Evolutionary conservation across 768 basidiomycete species (phyloP), one percentile per base, ranked within the genome.

Genomic region (Leccinum uliginosum): DNA sequence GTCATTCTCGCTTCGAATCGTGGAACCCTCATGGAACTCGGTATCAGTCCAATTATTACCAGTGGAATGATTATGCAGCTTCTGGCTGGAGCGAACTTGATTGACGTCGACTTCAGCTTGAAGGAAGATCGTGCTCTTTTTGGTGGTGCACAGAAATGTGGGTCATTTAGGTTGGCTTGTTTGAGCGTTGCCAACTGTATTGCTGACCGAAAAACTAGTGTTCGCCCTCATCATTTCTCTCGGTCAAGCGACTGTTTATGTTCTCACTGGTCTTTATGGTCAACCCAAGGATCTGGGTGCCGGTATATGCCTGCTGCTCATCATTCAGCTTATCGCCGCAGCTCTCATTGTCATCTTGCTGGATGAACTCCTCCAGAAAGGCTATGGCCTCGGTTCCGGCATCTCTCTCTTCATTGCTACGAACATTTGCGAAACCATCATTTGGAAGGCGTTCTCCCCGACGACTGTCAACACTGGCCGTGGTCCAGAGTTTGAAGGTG

Each of bases 31-130:
- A 99, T 99, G 97, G 97, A 99, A 75, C 85, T 99, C 59, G 96
- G 97, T 58, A 98, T 98, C 66, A 95, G 87, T 27, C 97, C 97
- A 40, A 97, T 98, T 69, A 85, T 98, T 71, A 99, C 97, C 10
- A 91, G 89, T 51, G 97, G 97, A 67, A 98, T 98, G 96, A 99
- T 98, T 74, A 98, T 99, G 92, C 97, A 99, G 75, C 87, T 99
- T 45, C 82, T 99, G 59, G 94, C 96, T 17, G 97, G 97, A 55
- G 96, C 97, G 40, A 98, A 93, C 74, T 79, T 99, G 68, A 91
- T 99, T 68, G 96, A 99, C 54, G 91, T 99, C 64, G 97, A 99
- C 77, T 98, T 98, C 68, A 85, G 85, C 56, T 76, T 99, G 67
- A 98, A 98, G 80, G 97, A 99, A 73, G 97, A 99, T 71, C 80